Conservation (phyloP, 352 stramenopile genomes). For the Pythium sp. region DNA sequence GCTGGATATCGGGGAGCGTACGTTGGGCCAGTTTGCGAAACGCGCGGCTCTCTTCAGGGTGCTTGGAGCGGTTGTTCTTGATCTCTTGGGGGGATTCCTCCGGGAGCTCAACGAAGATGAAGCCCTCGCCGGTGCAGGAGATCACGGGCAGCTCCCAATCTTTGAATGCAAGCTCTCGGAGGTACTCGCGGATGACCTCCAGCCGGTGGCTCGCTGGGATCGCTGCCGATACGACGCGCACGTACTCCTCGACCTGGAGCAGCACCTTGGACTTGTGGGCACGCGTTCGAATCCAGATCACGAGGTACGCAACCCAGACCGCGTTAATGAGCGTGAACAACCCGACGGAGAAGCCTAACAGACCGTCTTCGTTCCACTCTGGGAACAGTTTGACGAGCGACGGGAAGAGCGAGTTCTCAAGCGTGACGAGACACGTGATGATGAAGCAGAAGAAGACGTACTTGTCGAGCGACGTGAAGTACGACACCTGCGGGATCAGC, state of each 20-base stretch:
- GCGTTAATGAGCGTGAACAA: slow-evolving; percentile 29
- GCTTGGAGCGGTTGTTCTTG: neutral
- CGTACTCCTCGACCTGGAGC: slow-evolving; percentile 22
- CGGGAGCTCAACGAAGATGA: slow-evolving; percentile 31
- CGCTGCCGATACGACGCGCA: slow-evolving; percentile 16
- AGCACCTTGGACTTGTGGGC: slow-evolving; percentile 12
- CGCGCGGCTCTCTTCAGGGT: neutral
- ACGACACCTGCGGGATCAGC: slow-evolving; percentile 56
- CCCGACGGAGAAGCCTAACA: slow-evolving; percentile 21
- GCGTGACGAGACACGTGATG: slow-evolving; percentile 41
- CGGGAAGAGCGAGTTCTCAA: slow-evolving; percentile 57
- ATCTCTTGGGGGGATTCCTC: slow-evolving; percentile 19
- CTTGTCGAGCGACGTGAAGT: slow-evolving; percentile 36
- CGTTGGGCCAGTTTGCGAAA: slow-evolving; percentile 10
- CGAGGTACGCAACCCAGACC: slow-evolving; percentile 18
- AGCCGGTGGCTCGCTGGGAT: slow-evolving; percentile 16
- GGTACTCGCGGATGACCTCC: slow-evolving; percentile 19
- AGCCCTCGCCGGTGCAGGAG: slow-evolving; percentile 25
- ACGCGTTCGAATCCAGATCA: slow-evolving; percentile 19
- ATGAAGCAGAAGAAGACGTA: slow-evolving; percentile 66
- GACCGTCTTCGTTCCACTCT: slow-evolving; percentile 4
- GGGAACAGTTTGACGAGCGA: slow-evolving; percentile 19
- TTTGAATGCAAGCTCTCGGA: slow-evolving; percentile 9
- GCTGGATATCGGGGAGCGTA: slow-evolving; percentile 7
- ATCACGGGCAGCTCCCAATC: slow-evolving; percentile 24